These are phyloP conservation scores for Xanthoconium separans DNA, from an alignment of 1,284 basidiomycete genomes.

Conservation along the genomic window DNA sequence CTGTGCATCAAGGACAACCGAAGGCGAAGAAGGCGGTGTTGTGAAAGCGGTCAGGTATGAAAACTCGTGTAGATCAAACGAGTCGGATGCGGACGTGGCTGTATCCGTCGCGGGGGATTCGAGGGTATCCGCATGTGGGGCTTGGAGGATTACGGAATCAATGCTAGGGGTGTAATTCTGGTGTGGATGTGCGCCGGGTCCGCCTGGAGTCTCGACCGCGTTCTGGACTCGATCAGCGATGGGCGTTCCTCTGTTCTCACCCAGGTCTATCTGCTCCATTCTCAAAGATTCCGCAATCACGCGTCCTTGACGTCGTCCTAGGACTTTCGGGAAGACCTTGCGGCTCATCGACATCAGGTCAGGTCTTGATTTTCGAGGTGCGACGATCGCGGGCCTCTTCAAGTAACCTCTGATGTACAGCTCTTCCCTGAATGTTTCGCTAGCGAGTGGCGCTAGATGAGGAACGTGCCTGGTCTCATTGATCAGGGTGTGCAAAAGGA, in stretches of 20 bases:
- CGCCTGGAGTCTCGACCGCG: background rate
- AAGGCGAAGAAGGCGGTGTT: conserved; percentile 32
- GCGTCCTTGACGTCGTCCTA: conserved; percentile 23
- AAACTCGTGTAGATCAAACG: conserved; percentile 33
- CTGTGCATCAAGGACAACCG: conserved; percentile 10
- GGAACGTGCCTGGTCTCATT: conserved; percentile 4
- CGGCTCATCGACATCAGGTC: conserved; percentile 1
- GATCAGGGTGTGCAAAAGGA: conserved; percentile 2
- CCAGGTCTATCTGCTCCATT: conserved; percentile 13
- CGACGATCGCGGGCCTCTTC: conserved; percentile 15
- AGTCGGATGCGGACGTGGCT: conserved; percentile 15
- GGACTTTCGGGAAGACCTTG: conserved; percentile 10
- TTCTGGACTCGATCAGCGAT: conserved; percentile 7
- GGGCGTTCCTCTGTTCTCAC: background rate
- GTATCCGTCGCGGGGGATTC: conserved; percentile 17
- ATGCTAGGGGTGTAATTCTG: conserved; percentile 5
- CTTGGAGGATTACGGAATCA: conserved; percentile 11
- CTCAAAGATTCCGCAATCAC: conserved; percentile 12
- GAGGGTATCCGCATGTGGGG: conserved; percentile 1
- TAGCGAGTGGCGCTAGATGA: conserved; percentile 23
- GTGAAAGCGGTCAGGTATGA: conserved; percentile 34
- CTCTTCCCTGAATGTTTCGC: conserved; percentile 36
- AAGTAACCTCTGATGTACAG: conserved; percentile 29
- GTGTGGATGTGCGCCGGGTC: background rate
- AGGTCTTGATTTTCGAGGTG: conserved; percentile 2